phyloP scores from a whole-genome alignment of 2,329 filamentous ascomycete species.

The Neurospora crassa region DNA sequence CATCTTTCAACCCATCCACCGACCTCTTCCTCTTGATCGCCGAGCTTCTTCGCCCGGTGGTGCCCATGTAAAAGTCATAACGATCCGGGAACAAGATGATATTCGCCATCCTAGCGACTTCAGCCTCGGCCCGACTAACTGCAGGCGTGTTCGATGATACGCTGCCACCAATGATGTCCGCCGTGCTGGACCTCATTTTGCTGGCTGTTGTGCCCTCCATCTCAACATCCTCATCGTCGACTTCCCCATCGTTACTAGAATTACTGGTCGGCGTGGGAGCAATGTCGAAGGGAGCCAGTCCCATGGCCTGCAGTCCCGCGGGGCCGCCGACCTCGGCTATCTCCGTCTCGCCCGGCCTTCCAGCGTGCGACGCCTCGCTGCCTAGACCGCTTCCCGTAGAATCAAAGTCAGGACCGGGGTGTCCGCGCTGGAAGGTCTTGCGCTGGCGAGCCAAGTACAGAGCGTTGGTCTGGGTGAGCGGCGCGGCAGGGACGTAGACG shows the following conservation, averaged over 20 bases:
- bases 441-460: conserved; percentile 47
- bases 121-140: conserved; percentile 32
- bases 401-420: conserved; percentile 42
- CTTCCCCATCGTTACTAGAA: conserved; percentile 12
- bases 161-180: conserved; percentile 3
- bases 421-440: conserved; percentile 45
- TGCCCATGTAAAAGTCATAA: conserved; percentile 36
- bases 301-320: conserved; percentile 47
- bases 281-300: conserved; percentile 40
- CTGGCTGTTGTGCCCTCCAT: conserved; percentile 7
- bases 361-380: conserved; percentile 40
- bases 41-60: conserved; percentile 20
- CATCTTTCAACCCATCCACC: not conserved
- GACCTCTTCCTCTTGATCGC: conserved; percentile 8
- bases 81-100: conserved; percentile 47
- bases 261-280: conserved; percentile 25
- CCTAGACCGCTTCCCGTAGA: conserved; percentile 40
- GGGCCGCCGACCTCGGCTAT: conserved; percentile 41
- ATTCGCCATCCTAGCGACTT: conserved; percentile 44
- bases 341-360: conserved; percentile 39
- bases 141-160: conserved; percentile 12
- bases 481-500: conserved; percentile 45
- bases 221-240: conserved; percentile 19
- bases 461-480: conserved; percentile 47
- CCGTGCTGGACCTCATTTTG: conserved; percentile 4